Evolutionary conservation across 306 rosid species (phyloP), one percentile per base, ranked within the genome.

Genomic region (Gastrolobium villosum): DNA sequence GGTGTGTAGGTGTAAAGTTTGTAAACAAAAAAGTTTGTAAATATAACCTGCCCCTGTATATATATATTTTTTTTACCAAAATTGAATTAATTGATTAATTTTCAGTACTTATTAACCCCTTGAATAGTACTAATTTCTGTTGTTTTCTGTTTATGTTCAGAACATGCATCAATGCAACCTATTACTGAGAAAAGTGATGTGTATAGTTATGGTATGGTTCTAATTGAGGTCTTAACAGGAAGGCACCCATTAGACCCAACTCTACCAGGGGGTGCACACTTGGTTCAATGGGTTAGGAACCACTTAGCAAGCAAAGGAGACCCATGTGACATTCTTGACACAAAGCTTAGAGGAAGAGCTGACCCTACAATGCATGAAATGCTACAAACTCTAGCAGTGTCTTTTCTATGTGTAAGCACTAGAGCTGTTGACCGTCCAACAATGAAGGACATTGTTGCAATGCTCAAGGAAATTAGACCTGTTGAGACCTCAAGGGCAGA

Each of bases 171-270:
- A 1, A 86, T 91, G 90, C 90, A 88, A 72, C 63, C 84, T 7
- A 87, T 91, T 10, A 85, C 90, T 37, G 99, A 87, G 81, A 96
- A 89, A 54, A 91, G 97, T 34, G 99, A 96, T 76, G 93, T 96
- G 15, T 93, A 96, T 75, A 91, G 99, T 72, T 96, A 50, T 50
- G 99, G 99, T 0, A 89, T 96, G 40, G 96, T 93, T 80, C 87
- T 93, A 31, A 74, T 96, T 52, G 99, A 96, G 84, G 91, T 93
- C 20, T 75, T 96, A 56, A 96, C 98, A 39, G 98, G 99, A 52
- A 88, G 93, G 84, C 99, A 96, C 84, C 99, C 99, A 8, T 68
- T 96, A 65, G 99, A 96, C 69, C 98, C 99, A 44, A 91, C 96
- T 32, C 80, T 96, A 61, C 93, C 99, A 1, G 90, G 90, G 3